phyloP scores from a whole-genome alignment of 768 basidiomycete genomes.

The Suillus ampliporus region DNA sequence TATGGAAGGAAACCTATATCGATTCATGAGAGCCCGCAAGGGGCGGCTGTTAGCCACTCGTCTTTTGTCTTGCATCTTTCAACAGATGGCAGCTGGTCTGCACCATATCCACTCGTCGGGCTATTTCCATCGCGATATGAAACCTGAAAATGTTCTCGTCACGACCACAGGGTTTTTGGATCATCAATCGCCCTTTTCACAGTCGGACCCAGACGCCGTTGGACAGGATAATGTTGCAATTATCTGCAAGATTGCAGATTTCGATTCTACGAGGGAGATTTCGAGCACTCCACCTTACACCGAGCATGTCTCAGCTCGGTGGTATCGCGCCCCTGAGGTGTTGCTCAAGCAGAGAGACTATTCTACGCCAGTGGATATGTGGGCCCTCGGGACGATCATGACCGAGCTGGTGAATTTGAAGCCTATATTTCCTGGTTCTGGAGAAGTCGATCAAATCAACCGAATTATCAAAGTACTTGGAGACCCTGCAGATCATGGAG shows the following conservation, averaged over 20 bases:
- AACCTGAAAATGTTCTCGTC: conserved; percentile 97
- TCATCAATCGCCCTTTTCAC: conserved; percentile 79
- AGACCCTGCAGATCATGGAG: conserved; percentile 86
- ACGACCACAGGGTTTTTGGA: conserved; percentile 97
- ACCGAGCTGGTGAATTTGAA: conserved; percentile 94
- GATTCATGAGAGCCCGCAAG: conserved; percentile 96
- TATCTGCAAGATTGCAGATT: conserved; percentile 98
- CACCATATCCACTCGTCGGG: conserved; percentile 91
- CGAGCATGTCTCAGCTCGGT: conserved; percentile 98
- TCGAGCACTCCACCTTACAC: conserved; percentile 91
- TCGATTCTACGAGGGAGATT: conserved; percentile 93
- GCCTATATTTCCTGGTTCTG: conserved; percentile 93
- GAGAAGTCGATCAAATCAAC: conserved; percentile 90
- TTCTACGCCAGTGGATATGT: conserved; percentile 97
- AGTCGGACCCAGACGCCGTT: conserved; percentile 62
- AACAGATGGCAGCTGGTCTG: conserved; percentile 89
- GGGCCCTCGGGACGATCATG: conserved; percentile 98
- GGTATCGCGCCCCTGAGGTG: conserved; percentile 99
- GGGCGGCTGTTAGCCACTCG: conserved; percentile 94
- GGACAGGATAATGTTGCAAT: conserved; percentile 92
- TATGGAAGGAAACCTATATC: conserved; percentile 99
- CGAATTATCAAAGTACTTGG: conserved; percentile 91
- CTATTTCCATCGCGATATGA: conserved; percentile 99
- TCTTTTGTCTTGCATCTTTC: conserved; percentile 92
- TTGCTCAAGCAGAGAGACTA: conserved; percentile 91